These are phyloP conservation scores for Notholithocarpus densiflorus DNA, from an alignment of 306 rosid species.

Conservation along the genomic window DNA sequence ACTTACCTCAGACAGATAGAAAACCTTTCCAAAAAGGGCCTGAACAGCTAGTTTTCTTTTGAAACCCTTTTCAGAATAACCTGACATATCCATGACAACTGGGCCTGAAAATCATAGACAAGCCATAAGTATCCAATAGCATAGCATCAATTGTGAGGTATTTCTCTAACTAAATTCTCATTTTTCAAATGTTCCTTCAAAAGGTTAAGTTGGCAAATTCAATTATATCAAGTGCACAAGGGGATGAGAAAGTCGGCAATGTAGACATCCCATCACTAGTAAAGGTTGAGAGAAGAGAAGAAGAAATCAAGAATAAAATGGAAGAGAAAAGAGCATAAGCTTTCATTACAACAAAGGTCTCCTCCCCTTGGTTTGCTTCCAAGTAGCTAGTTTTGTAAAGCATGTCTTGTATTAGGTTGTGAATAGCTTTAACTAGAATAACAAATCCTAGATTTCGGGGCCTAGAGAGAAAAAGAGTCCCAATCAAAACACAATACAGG, in stretches of 20 bases:
- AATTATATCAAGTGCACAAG: slow-evolving; percentile 5
- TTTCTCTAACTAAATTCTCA: neutral
- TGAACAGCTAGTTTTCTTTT: slow-evolving; percentile 94
- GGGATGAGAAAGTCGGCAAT: neutral
- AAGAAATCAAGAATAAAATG: neutral
- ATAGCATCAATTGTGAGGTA: neutral
- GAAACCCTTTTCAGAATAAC: slow-evolving; percentile 93
- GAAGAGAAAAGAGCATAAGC: neutral
- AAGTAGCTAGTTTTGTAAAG: neutral
- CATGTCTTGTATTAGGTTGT: neutral
- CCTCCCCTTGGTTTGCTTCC: neutral
- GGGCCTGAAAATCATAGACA: slow-evolving; percentile 66
- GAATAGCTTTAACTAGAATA: neutral
- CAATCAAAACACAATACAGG: neutral
- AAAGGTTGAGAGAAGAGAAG: neutral
- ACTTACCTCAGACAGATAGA: slow-evolving; percentile 89
- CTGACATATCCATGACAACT: slow-evolving; percentile 74
- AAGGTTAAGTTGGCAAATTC: slow-evolving; percentile 3
- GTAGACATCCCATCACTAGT: neutral
- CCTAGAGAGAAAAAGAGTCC: neutral
- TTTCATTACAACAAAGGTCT: slow-evolving; percentile 1
- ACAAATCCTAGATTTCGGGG: neutral
- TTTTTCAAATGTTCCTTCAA: neutral
- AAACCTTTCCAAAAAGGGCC: slow-evolving; percentile 86
- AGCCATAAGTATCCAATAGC: slow-evolving; percentile 14